Conservation (phyloP, 345 rosid genomes). For the Gossypium bickii region DNA sequence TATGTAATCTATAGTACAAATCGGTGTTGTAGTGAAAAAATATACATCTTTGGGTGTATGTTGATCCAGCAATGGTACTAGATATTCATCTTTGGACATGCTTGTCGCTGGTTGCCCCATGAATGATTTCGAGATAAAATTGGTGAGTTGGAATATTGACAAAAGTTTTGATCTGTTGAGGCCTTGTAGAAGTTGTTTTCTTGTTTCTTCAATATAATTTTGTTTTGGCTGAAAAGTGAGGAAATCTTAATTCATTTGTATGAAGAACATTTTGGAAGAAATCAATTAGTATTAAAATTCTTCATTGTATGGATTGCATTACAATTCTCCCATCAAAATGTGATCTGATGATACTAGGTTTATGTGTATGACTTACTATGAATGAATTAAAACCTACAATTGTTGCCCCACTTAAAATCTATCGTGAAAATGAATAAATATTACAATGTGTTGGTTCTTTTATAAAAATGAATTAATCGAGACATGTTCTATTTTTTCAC, state of each 20-base stretch:
- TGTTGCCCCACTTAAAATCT: no score
- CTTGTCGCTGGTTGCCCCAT: neutral
- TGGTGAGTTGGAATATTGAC: constrained; percentile 16
- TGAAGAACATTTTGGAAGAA: neutral
- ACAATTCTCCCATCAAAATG: no score
- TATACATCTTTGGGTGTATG: constrained; percentile 5
- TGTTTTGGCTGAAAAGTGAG: neutral
- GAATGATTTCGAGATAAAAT: constrained; percentile 19
- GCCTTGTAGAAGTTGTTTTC: constrained; percentile 14
- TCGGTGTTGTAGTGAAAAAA: no score
- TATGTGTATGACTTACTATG: no score
- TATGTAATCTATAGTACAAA: constrained; percentile 19
- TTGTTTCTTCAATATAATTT: neutral
- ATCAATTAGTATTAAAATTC: no score
- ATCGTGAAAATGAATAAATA: no score
- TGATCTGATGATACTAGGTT: no score
- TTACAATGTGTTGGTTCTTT: no score
- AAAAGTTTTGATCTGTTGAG: constrained; percentile 17
- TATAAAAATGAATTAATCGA: no score
- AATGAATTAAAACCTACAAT: no score
- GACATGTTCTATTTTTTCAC: no score
- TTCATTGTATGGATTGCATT: no score
- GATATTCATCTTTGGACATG: neutral
- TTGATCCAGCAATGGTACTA: constrained; percentile 11
- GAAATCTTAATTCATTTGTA: constrained; percentile 1